Base-by-base conservation (phyloP, 2,329 filamentous ascomycete genomes). In the Fusarium protoensiforme region DNA sequence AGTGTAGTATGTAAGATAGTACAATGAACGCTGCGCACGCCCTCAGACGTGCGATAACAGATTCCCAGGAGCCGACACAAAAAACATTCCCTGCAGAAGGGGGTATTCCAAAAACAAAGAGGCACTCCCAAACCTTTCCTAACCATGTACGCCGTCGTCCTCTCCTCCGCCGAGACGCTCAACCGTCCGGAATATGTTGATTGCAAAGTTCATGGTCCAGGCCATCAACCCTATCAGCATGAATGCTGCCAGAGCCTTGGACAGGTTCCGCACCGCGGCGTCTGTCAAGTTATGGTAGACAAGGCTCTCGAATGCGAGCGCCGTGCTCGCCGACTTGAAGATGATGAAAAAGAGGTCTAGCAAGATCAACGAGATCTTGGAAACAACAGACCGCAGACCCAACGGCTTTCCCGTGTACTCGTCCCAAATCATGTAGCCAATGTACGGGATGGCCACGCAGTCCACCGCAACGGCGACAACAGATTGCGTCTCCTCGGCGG, bases 321-420 rank as follows among this genome's bases (percentile, higher is more conserved):
- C 93, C 29, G 97, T 89, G 83, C 98, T 98, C 60, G 95, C 95
- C 5, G 95, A 95, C 82, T 98, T 96, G 85, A 99, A 98, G 46
- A 98, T 95, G 78, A 99, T 98, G 81, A 99, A 99, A 78, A 98
- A 92, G 5, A 99, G 87, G 83, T 99, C 96, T 65, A 98, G 89
- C 63, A 99, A 90, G 68, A 98, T 93, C 58, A 99, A 90, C 16
- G 93, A 91, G 73, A 97, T 93, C 81, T 99, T 99, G 57, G 94
- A 92, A 65, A 92, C 92, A 11, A 94, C 91, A 8, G 92, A 92
- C 48, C 97, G 93, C 68, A 99, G 85, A 2, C 96, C 96, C 22
- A 99, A 86, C 24, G 97, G 96, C 80, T 97, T 97, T 33, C 94
- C 94, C 7, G 94, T 96, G 83, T 98, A 98, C 84, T 99, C 96